These are phyloP conservation scores for Citrullus amarus DNA, from an alignment of 306 rosid species.

Conservation along the genomic window DNA sequence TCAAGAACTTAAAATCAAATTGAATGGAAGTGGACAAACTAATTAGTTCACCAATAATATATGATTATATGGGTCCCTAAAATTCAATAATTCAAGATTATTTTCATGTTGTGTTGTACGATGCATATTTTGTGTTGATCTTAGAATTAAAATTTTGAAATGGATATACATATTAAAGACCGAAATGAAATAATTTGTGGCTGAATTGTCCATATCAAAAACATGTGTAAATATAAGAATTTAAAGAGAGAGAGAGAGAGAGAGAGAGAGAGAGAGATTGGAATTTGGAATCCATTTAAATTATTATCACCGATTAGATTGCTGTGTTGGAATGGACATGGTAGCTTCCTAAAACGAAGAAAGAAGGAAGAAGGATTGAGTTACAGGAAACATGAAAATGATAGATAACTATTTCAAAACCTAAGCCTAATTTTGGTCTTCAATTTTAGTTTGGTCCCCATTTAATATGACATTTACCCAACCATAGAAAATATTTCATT, in stretches of 20 bases:
- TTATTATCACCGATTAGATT: background rate
- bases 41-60: background rate
- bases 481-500: background rate
- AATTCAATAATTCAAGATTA: background rate
- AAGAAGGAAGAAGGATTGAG: background rate
- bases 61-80: background rate
- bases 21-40: background rate
- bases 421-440: background rate
- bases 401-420: background rate
- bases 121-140: background rate
- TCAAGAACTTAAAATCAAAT: background rate
- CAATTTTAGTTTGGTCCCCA: constrained; percentile 2
- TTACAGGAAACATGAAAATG: constrained; percentile 2
- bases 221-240: background rate
- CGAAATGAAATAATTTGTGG: background rate
- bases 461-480: constrained; percentile 4
- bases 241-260: background rate
- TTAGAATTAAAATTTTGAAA: background rate
- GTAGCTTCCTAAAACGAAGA: background rate
- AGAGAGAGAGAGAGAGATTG: background rate
- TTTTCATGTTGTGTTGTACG: background rate
- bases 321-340: background rate
- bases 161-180: background rate
- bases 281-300: background rate
- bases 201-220: background rate